These are phyloP conservation scores for Acanthamoeba pearcei DNA, from an alignment of 208 protist genomes.

Conservation along the genomic window DNA sequence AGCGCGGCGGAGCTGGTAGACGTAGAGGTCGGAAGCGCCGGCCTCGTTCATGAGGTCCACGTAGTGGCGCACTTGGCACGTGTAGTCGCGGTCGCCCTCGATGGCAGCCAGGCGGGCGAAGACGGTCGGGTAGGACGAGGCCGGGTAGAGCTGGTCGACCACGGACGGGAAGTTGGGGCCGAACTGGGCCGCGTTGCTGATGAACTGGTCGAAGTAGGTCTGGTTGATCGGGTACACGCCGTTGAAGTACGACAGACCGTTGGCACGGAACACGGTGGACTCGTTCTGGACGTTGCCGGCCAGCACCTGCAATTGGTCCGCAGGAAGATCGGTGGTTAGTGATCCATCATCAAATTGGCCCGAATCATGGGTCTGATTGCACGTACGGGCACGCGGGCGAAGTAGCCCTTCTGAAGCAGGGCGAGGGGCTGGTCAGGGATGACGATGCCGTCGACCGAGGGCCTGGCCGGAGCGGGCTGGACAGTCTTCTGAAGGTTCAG, in stretches of 20 bases:
- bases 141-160: constrained; percentile 39
- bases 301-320: neutral
- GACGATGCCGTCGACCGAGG: constrained; percentile 32
- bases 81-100: constrained; percentile 58
- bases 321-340: neutral
- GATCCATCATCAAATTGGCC: no score
- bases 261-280: constrained; percentile 30
- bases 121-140: constrained; percentile 8
- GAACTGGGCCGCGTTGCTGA: constrained; percentile 5
- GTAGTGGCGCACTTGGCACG: constrained; percentile 49
- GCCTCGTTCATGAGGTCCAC: neutral
- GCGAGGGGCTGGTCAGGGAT: constrained; percentile 9
- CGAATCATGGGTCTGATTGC: no score
- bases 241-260: constrained; percentile 10
- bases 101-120: neutral
- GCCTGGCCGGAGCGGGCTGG: constrained; percentile 22
- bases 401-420: constrained; percentile 38
- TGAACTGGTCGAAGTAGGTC: constrained; percentile 43
- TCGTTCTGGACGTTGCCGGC: neutral
- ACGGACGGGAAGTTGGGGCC: neutral
- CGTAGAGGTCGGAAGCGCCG: neutral
- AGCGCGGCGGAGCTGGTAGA: neutral
- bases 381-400: constrained; percentile 8
- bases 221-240: constrained; percentile 27
- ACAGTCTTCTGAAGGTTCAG: neutral